Percentiles rank a stretch among this genome's conserved stretches.
Conservation (phyloP, 108 stramenopile species). For the Skeletonema costatum region DNA sequence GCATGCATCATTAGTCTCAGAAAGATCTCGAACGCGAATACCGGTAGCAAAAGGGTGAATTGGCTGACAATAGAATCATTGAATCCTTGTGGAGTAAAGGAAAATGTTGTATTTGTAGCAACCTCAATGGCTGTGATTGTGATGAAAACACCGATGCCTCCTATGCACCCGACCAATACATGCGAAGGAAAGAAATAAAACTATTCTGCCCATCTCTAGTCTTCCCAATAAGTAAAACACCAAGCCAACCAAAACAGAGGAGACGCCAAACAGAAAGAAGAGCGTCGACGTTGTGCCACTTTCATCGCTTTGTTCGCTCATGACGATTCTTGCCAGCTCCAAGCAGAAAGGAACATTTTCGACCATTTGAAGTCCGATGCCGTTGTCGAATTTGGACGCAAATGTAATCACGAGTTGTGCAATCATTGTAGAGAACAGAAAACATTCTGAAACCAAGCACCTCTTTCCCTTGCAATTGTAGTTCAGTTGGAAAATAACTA, state of each 20-base stretch:
- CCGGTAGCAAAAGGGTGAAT: constrained; percentile 48
- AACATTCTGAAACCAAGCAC: constrained; percentile 76
- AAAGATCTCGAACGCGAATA: constrained; percentile 52
- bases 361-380: constrained; percentile 76
- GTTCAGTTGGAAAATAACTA: constrained; percentile 66
- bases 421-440: constrained; percentile 61
- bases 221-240: constrained; percentile 64
- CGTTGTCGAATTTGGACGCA: constrained; percentile 55
- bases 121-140: constrained; percentile 69
- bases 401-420: constrained; percentile 68
- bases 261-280: constrained; percentile 67
- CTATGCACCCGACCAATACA: constrained; percentile 80
- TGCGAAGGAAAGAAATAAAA: constrained; percentile 82
- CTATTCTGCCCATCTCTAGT: constrained; percentile 61
- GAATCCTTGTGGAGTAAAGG: constrained; percentile 37
- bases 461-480: constrained; percentile 67
- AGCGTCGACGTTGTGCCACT: constrained; percentile 68
- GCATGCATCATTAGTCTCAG: constrained; percentile 53
- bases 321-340: constrained; percentile 57
- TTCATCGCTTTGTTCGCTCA: constrained; percentile 55
- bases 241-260: constrained; percentile 64
- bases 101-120: constrained; percentile 49
- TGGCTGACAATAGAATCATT: constrained; percentile 12
- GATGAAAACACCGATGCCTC: constrained; percentile 56
- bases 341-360: constrained; percentile 82